phyloP scores from a whole-genome alignment of 352 stramenopile species.

The Thalassiosira livingstoniorum region DNA sequence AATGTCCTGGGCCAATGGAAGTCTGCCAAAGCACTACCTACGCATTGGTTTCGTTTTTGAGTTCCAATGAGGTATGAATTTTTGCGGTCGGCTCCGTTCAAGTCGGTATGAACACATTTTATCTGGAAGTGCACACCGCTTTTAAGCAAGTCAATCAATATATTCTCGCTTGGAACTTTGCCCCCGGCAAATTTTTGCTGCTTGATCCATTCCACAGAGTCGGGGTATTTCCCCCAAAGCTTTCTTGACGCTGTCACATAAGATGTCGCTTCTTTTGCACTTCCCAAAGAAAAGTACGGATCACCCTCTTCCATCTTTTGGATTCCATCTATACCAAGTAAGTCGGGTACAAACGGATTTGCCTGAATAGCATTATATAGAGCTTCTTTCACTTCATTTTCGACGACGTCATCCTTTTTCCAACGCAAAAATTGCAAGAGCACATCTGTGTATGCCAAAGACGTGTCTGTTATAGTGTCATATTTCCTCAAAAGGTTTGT shows the following conservation, averaged over 20 bases:
- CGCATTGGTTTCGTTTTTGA: conserved; percentile 33
- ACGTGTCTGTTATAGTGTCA: conserved; percentile 8
- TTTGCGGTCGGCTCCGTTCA: conserved; percentile 19
- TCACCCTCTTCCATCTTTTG: conserved; percentile 5
- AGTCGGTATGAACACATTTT: conserved; percentile 21
- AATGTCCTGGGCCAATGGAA: conserved; percentile 37
- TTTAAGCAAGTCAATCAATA: conserved; percentile 35
- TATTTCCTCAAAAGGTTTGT: conserved; percentile 25
- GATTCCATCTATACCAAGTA: conserved; percentile 2
- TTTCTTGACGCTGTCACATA: conserved; percentile 25
- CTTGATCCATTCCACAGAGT: conserved; percentile 28
- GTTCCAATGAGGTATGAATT: conserved; percentile 25
- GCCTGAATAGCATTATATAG: conserved; percentile 27
- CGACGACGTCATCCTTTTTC: conserved; percentile 37
- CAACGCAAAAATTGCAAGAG: conserved; percentile 43
- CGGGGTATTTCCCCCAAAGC: conserved; percentile 27
- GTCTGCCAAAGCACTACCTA: conserved; percentile 6
- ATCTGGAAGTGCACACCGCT: conserved; percentile 25
- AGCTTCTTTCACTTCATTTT: conserved; percentile 36
- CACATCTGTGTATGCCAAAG: conserved; percentile 39
- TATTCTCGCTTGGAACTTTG: conserved; percentile 30
- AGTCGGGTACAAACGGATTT: conserved; percentile 42
- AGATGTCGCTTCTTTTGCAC: conserved; percentile 23
- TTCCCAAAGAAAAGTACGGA: conserved; percentile 21
- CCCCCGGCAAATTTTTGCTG: conserved; percentile 14